These are phyloP conservation scores for Umbilicus rupestris DNA, from an alignment of 164 flowering plant species.

Conservation along the genomic window DNA sequence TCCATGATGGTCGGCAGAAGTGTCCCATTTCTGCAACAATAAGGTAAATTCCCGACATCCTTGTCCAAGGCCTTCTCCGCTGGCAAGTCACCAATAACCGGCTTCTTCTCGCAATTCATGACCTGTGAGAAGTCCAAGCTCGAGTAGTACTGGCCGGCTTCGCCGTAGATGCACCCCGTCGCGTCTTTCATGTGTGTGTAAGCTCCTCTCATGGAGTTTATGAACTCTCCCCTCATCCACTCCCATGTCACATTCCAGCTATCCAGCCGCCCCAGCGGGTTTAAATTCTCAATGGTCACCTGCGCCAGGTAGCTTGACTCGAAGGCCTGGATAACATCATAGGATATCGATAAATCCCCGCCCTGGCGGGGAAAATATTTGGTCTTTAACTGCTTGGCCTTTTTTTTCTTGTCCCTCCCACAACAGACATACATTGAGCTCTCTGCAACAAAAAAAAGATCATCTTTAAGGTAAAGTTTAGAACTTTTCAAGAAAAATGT, in stretches of 20 bases:
- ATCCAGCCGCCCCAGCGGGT: slow-evolving; percentile 62
- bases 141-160: slow-evolving; percentile 34
- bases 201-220: slow-evolving; percentile 62
- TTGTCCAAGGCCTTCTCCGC: slow-evolving; percentile 32
- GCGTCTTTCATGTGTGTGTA: slow-evolving; percentile 38
- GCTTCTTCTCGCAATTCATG: slow-evolving; percentile 51
- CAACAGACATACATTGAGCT: slow-evolving; percentile 39
- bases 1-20: slow-evolving; percentile 55
- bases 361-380: slow-evolving; percentile 34
- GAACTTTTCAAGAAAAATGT: not conserved
- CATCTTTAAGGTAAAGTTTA: not conserved
- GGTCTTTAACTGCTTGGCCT: slow-evolving; percentile 19
- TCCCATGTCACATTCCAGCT: slow-evolving; percentile 88
- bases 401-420: slow-evolving; percentile 32
- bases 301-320: slow-evolving; percentile 43
- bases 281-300: slow-evolving; percentile 43
- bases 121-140: slow-evolving; percentile 52
- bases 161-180: slow-evolving; percentile 57
- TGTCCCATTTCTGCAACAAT: slow-evolving; percentile 59
- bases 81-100: slow-evolving; percentile 60
- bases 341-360: slow-evolving; percentile 43
- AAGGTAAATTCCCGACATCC: slow-evolving; percentile 49
- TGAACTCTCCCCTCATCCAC: slow-evolving; percentile 83
- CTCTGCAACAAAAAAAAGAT: slow-evolving; percentile 15
- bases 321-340: slow-evolving; percentile 44